Conservation (phyloP, 192 early-diverging fungal genomes). For the Phycomyces nitens region DNA sequence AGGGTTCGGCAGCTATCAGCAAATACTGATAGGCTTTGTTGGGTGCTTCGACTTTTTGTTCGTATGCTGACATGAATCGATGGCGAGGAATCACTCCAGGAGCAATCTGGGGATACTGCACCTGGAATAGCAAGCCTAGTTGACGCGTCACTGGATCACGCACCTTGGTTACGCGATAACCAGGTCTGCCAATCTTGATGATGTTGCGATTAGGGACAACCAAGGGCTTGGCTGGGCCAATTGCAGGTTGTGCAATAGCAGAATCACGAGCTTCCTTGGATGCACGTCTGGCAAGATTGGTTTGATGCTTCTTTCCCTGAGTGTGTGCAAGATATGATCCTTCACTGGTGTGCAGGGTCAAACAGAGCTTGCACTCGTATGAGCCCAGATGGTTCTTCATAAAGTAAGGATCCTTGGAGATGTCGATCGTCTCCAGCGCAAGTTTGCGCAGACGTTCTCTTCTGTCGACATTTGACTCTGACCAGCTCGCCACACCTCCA, state of each 20-base stretch:
- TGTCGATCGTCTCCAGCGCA: constrained; percentile 92
- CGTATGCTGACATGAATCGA: constrained; percentile 96
- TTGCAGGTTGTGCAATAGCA: constrained; percentile 40
- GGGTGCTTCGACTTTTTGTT: constrained; percentile 87
- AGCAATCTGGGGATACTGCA: constrained; percentile 92
- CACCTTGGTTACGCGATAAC: constrained; percentile 90
- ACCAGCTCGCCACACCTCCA: constrained; percentile 79
- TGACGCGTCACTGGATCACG: constrained; percentile 84
- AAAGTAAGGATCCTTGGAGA: constrained; percentile 96
- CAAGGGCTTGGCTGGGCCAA: constrained; percentile 38
- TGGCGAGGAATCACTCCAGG: constrained; percentile 81
- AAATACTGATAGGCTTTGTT: constrained; percentile 90
- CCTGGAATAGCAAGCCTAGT: constrained; percentile 88
- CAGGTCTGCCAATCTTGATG: constrained; percentile 95
- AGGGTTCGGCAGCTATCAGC: constrained; percentile 93
- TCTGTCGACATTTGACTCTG: constrained; percentile 87
- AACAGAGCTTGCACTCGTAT: constrained; percentile 80
- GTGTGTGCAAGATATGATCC: constrained; percentile 95
- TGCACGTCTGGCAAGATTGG: constrained; percentile 85
- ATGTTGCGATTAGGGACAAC: constrained; percentile 63
- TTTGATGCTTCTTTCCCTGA: constrained; percentile 97
- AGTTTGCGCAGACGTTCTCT: constrained; percentile 93
- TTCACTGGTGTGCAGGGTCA: constrained; percentile 87
- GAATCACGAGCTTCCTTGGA: constrained; percentile 79
- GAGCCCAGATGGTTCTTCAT: constrained; percentile 89